Conservation (phyloP, 495 filamentous ascomycete species). For the Lasiosphaeris hirsuta region DNA sequence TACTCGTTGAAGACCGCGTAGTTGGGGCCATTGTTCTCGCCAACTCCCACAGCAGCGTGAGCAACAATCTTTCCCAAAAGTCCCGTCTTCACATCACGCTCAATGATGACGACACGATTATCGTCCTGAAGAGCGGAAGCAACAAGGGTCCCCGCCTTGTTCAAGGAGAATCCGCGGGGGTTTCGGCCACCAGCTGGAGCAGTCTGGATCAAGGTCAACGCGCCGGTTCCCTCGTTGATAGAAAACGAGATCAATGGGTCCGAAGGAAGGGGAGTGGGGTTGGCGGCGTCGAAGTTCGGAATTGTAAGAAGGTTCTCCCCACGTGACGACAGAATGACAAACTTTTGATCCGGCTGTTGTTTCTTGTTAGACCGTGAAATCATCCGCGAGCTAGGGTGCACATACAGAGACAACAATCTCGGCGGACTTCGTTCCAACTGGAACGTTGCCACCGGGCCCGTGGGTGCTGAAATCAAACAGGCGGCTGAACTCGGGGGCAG, state of each 20-base stretch:
- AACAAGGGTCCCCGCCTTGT: constrained; percentile 54
- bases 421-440: constrained; percentile 46
- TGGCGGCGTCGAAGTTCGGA: constrained; percentile 41
- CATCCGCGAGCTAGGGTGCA: constrained; percentile 3
- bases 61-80: constrained; percentile 49
- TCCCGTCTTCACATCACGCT: constrained; percentile 53
- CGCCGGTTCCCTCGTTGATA: constrained; percentile 49
- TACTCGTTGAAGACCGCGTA: constrained; percentile 25
- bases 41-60: constrained; percentile 28
- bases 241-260: constrained; percentile 40
- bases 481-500: constrained; percentile 39
- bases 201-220: constrained; percentile 46
- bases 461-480: constrained; percentile 43
- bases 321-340: constrained; percentile 61
- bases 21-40: constrained; percentile 21
- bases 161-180: constrained; percentile 65
- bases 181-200: constrained; percentile 54
- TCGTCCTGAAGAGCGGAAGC: constrained; percentile 61
- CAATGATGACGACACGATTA: constrained; percentile 56
- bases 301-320: constrained; percentile 52
- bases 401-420: constrained; percentile 59
- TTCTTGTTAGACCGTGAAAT: not conserved
- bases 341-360: constrained; percentile 53
- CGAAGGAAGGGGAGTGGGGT: constrained; percentile 39
- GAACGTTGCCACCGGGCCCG: constrained; percentile 34